Evolutionary conservation across 1,284 basidiomycete species (phyloP).

Genomic region (Melanopsichium pennsylvanicum): DNA sequence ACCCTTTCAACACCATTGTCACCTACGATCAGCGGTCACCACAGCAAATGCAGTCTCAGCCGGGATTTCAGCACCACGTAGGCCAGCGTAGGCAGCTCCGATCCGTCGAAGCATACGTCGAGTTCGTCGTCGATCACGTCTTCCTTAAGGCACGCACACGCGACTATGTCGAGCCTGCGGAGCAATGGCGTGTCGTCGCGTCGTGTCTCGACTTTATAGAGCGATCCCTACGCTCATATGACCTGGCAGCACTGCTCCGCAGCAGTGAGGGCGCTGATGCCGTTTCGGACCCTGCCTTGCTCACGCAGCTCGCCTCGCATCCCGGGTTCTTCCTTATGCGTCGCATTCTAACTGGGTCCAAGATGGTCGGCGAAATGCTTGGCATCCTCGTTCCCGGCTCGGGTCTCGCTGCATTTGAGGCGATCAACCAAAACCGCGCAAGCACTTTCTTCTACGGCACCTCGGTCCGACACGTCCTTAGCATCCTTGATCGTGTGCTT

Average conservation of each 20-base stretch:
- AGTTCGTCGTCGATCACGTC: conserved; percentile 88
- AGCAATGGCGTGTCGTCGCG: conserved; percentile 87
- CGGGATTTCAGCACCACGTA: conserved; percentile 14
- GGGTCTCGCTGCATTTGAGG: conserved; percentile 61
- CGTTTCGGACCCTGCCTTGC: conserved; percentile 53
- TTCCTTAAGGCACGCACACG: conserved; percentile 72
- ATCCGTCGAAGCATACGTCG: conserved; percentile 77
- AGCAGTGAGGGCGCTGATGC: conserved; percentile 36
- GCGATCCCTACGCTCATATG: conserved; percentile 79
- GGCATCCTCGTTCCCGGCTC: conserved; percentile 72
- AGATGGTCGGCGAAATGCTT: conserved; percentile 77
- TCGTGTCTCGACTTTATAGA: conserved; percentile 85
- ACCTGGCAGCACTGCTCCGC: conserved; percentile 69
- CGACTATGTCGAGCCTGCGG: conserved; percentile 77
- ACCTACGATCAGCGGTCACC: conserved; percentile 26
- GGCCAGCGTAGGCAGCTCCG: conserved; percentile 25
- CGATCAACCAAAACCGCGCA: conserved; percentile 76
- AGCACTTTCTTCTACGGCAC: conserved; percentile 73
- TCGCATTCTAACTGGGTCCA: conserved; percentile 77
- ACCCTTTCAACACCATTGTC: conserved; percentile 45
- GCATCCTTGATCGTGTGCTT: conserved; percentile 82
- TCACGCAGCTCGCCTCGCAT: conserved; percentile 70
- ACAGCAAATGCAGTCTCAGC: conserved; percentile 20
- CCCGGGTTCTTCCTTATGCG: conserved; percentile 88
- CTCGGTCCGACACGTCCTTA: conserved; percentile 80